Base-by-base conservation (phyloP, 768 basidiomycete genomes). In the Mycena alexandri region DNA sequence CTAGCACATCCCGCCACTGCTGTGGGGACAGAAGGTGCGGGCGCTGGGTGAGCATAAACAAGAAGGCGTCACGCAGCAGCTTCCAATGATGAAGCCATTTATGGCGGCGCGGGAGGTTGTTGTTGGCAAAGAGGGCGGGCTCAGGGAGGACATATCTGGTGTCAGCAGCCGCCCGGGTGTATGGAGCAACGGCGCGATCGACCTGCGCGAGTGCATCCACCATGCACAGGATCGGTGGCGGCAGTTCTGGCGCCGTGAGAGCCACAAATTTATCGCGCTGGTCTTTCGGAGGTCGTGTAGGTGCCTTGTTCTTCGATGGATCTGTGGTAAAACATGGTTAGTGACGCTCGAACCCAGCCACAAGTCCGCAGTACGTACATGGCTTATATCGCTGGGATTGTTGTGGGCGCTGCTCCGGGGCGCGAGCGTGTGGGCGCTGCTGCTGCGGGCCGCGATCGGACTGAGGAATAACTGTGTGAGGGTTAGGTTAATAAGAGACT, bases 51-150 rank as follows among this genome's bases (percentile, higher is more conserved):
- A 54, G 24, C 53, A 54, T 24, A 16, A 5, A 54, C 6, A 54
- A 3, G 53, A 54, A 54, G 36, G 36, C 53, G 11, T 54, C 53
- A 16, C 11, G 2, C 9, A 54, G 38, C 21, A 54, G n/a, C 6
- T 13, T 54, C 53, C 53, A 54, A 16, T 54, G 53, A 16, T 54
- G 53, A 16, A 54, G 21, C 12, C 38, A 54, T 22, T 11, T 54
- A 21, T 22, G 21, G 21, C 53, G 53, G 6, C 53, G 53, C 7
- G 38, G n/a, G 13, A 38, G 14, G 24, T 9, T 29, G 24, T 10
- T 10, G 53, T 22, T 38, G 2, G 24, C 53, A 12, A 54, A 12
- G 17, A 54, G 24, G 36, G 53, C 53, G 19, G 53, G 53, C 13
- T 54, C 53, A 2, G 53, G 53, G 22, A 54, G 38, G 10, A 54